Evolutionary conservation across 148 eudicot genomes (phyloP).

Genomic region (Oxyria digyna): DNA sequence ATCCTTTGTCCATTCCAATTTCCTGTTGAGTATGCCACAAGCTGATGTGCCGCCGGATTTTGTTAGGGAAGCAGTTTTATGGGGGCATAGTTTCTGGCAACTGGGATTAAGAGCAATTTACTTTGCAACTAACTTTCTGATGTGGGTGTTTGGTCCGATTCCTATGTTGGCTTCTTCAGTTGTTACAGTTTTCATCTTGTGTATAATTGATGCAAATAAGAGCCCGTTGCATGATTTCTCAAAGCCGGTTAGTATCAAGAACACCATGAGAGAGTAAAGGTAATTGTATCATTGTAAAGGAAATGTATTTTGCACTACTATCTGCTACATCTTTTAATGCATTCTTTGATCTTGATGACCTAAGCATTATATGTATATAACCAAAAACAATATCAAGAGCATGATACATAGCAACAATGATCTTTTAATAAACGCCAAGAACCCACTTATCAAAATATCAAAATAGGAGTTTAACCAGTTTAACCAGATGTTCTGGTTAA

Average conservation of each 20-base stretch:
- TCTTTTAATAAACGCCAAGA: no score
- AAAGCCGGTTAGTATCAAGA: not conserved
- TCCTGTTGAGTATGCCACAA: conserved; percentile 56
- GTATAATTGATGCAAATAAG: conserved; percentile 24
- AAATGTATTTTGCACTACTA: no score
- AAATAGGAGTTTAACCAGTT: no score
- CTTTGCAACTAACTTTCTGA: conserved; percentile 25
- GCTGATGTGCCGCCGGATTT: conserved; percentile 20
- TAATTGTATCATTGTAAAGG: no score
- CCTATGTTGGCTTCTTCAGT: conserved; percentile 34
- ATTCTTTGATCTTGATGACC: no score
- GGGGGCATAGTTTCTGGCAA: conserved; percentile 37
- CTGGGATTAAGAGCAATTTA: conserved; percentile 38
- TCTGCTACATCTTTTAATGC: no score
- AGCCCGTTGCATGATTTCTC: conserved; percentile 19
- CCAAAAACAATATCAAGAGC: no score
- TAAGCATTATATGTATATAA: no score
- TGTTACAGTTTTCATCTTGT: conserved; percentile 15
- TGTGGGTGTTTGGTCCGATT: conserved; percentile 47
- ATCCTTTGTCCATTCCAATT: conserved; percentile 36
- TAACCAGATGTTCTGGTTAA: no score
- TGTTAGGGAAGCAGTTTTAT: conserved; percentile 29
- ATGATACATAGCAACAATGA: no score
- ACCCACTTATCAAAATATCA: no score
- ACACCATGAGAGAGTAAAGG: no score